phyloP scores from a whole-genome alignment of 495 filamentous ascomycete species.

The Penicillium taxi region DNA sequence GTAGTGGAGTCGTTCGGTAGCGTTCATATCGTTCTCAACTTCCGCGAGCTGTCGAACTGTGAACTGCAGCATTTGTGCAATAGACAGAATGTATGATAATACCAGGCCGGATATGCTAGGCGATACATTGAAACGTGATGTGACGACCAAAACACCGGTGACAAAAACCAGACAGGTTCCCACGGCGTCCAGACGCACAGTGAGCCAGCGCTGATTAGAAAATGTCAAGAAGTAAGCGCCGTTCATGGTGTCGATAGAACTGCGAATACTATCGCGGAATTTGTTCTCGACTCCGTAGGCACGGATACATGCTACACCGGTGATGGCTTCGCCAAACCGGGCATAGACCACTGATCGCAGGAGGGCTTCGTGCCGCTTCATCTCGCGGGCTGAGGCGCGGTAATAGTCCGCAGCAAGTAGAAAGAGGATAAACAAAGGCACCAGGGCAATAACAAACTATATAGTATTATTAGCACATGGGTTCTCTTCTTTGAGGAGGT shows the following conservation, averaged over 20 bases:
- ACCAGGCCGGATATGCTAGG: slow-evolving; percentile 84
- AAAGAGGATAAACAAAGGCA: slow-evolving; percentile 72
- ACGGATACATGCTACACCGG: slow-evolving; percentile 74
- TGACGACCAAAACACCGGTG: slow-evolving; percentile 84
- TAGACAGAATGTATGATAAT: slow-evolving; percentile 82
- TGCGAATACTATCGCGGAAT: slow-evolving; percentile 60
- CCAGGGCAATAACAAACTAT: slow-evolving; percentile 77
- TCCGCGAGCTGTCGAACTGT: slow-evolving; percentile 91
- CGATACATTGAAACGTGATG: slow-evolving; percentile 77
- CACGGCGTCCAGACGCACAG: slow-evolving; percentile 73
- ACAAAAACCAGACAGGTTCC: slow-evolving; percentile 77
- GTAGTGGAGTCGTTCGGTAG: slow-evolving; percentile 87
- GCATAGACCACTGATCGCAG: slow-evolving; percentile 82
- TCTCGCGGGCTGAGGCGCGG: slow-evolving; percentile 79
- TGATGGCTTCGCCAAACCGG: slow-evolving; percentile 83
- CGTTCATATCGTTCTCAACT: slow-evolving; percentile 96
- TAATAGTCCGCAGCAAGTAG: slow-evolving; percentile 82
- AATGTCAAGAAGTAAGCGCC: slow-evolving; percentile 90
- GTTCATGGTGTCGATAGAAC: slow-evolving; percentile 82
- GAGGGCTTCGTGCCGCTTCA: slow-evolving; percentile 89
- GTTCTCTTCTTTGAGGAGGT: not conserved
- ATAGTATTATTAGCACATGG: slow-evolving; percentile 1
- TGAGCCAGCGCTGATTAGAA: slow-evolving; percentile 89
- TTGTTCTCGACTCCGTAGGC: slow-evolving; percentile 74
- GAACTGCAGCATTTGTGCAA: slow-evolving; percentile 96